Evolutionary conservation across 192 early-diverging fungal species (phyloP).

Genomic region (Coemansia sp.): DNA sequence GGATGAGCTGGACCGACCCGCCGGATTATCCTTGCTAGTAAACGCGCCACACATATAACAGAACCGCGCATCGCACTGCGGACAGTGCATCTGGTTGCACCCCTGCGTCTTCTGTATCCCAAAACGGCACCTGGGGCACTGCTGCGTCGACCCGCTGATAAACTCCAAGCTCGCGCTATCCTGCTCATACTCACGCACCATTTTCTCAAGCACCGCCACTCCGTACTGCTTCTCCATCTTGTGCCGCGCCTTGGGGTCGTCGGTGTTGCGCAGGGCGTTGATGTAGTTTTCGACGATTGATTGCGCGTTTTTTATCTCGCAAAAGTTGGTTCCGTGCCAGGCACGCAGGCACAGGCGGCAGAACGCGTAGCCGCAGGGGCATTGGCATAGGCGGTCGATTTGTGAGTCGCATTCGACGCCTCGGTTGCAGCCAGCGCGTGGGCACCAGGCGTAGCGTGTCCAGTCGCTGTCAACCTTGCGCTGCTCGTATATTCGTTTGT

Average conservation of each 20-base stretch:
- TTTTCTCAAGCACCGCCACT: background rate
- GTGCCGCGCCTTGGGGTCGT: background rate
- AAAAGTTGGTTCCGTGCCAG: slow-evolving; percentile 27
- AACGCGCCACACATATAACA: slow-evolving; percentile 25
- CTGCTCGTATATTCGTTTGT: slow-evolving; percentile 6
- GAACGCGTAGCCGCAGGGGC: slow-evolving; percentile 20
- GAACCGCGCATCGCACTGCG: slow-evolving; percentile 19
- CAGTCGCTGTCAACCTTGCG: slow-evolving; percentile 13
- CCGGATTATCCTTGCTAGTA: slow-evolving; percentile 3
- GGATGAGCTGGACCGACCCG: no score
- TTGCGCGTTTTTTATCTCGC: slow-evolving; percentile 6
- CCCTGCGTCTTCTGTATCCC: slow-evolving; percentile 21
- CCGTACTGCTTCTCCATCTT: slow-evolving; percentile 20
- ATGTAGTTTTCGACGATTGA: slow-evolving; percentile 8
- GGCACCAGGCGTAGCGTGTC: slow-evolving; percentile 20
- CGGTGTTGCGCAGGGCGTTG: background rate
- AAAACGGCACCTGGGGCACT: slow-evolving; percentile 19
- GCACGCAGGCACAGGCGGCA: slow-evolving; percentile 18
- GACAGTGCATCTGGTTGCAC: slow-evolving; percentile 30
- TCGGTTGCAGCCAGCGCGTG: slow-evolving; percentile 9
- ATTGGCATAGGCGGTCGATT: slow-evolving; percentile 6
- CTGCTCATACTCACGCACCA: slow-evolving; percentile 6
- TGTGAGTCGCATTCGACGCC: slow-evolving; percentile 5
- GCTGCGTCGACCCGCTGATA: slow-evolving; percentile 3
- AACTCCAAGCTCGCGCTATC: slow-evolving; percentile 3